Percentiles rank a stretch among this genome's conserved stretches.
Conservation (phyloP, 345 rosid genomes). For the Eucalyptus curtisii region DNA sequence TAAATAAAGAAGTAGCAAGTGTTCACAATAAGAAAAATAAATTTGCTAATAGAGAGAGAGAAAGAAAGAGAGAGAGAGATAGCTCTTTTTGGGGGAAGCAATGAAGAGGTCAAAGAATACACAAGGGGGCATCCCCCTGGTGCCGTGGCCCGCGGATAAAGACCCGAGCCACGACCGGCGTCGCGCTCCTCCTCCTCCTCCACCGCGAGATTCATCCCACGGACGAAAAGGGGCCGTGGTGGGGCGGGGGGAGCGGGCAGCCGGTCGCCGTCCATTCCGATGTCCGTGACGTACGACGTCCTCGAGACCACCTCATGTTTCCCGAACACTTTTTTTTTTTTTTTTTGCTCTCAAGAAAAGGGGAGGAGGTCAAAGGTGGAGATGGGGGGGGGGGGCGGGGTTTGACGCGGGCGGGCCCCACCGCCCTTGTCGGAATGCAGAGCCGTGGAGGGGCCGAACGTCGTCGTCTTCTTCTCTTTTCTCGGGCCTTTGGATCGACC, state of each 20-base stretch:
- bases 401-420: background rate
- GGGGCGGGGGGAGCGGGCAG: background rate
- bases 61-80: background rate
- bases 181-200: background rate
- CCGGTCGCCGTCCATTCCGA: background rate
- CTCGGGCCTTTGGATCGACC: background rate
- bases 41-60: background rate
- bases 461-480: background rate
- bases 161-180: background rate
- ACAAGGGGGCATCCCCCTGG: background rate
- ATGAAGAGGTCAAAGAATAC: background rate
- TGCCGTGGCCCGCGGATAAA: background rate
- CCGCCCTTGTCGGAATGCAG: background rate
- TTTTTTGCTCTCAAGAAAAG: background rate
- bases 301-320: background rate
- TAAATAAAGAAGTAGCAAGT: background rate
- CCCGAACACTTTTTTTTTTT: no score
- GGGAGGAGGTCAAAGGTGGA: background rate
- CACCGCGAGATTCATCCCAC: background rate
- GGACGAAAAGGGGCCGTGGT: background rate
- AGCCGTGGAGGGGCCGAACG: background rate
- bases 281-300: background rate
- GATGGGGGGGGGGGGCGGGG: fast-evolving
- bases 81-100: background rate
- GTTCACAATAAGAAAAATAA: background rate